Evolutionary conservation across 768 basidiomycete species (phyloP).

Genomic region (Mycena amicta): DNA sequence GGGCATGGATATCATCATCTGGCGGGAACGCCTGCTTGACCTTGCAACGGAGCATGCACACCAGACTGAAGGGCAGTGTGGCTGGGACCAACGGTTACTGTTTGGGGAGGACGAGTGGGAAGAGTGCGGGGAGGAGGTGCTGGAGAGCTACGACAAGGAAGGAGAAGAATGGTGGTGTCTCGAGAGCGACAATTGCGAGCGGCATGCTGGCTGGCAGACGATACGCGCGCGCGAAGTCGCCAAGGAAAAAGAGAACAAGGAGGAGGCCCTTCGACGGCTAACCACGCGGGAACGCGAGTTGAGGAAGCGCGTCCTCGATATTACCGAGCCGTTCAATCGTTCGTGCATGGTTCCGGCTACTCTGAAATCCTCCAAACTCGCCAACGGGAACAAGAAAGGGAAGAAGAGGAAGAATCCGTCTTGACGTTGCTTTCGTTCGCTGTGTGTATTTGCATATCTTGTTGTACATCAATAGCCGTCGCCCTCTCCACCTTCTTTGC

Average conservation of each 20-base stretch:
- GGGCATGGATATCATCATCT: conserved; percentile 67
- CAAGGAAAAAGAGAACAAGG: conserved; percentile 77
- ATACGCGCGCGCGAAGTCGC: conserved; percentile 71
- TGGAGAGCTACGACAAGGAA: conserved; percentile 69
- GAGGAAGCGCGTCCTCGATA: conserved; percentile 76
- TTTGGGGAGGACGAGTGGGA: conserved; percentile 81
- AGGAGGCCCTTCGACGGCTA: conserved; percentile 64
- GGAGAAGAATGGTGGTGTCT: conserved; percentile 79
- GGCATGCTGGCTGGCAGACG: conserved; percentile 84
- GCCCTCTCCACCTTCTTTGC: conserved; percentile 93
- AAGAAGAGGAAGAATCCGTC: conserved; percentile 56
- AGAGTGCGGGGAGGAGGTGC: conserved; percentile 64
- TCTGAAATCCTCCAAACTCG: conserved; percentile 39
- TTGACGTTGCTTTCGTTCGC: conserved; percentile 24
- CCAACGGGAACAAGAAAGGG: conserved; percentile 62
- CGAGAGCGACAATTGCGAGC: conserved; percentile 73
- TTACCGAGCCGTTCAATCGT: conserved; percentile 52
- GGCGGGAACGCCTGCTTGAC: conserved; percentile 70
- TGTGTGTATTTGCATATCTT: conserved; percentile 24
- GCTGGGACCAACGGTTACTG: conserved; percentile 87
- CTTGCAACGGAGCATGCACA: conserved; percentile 65
- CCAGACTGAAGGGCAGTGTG: conserved; percentile 70
- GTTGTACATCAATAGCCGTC: conserved; percentile 76
- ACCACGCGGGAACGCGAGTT: conserved; percentile 79
- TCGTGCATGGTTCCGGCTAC: conserved; percentile 35